Base-by-base conservation (phyloP, 768 basidiomycete species). In the Pilatotrama ljubarskyi region DNA sequence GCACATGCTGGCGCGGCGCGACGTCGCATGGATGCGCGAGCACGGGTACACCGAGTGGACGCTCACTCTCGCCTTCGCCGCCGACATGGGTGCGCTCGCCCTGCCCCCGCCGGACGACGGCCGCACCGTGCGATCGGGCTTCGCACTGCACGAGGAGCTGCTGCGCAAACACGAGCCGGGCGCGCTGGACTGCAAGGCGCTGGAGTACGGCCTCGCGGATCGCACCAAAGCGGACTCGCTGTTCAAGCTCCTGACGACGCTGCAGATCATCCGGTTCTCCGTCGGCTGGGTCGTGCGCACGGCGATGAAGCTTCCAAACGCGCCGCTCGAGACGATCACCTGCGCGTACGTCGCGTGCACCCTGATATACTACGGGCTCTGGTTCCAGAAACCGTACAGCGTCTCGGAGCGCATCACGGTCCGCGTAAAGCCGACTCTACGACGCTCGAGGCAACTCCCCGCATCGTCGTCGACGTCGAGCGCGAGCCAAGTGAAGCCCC, bases 321-420 rank as follows among this genome's bases (percentile, higher is more conserved):
- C 62, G 41, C 62, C 62, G 35, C 47, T 63, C 42, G 62, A 63
- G 51, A 53, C 51, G 9, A 38, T 63, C 37, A 63, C 57, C 17
- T 63, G 62, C 32, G 62, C 62, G 36, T 63, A 63, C 42, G 62
- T 63, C 25, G 29, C 32, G 47, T 63, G 62, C 52, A 63, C 62
- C 40, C 62, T 63, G 47, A 41, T 55, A 35, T 63, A 63, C 57
- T 63, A 63, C 47, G 42, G 22, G 35, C 56, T 63, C 5, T 63
- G 62, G 62, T 36, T 59, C 15, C 43, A 46, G 29, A 63, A 63
- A 25, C 62, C 62, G 52, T 63, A 63, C 58, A 59, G 51, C 37
- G 58, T 63, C n/a, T 55, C 46, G 43, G 62, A 63, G 38, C 32
- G 58, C 11, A 56, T 63, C 53, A 18, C 47, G 26, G 50, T 63